Conservation (phyloP, 2,329 filamentous ascomycete genomes). For the Triangularia verruculosa region DNA sequence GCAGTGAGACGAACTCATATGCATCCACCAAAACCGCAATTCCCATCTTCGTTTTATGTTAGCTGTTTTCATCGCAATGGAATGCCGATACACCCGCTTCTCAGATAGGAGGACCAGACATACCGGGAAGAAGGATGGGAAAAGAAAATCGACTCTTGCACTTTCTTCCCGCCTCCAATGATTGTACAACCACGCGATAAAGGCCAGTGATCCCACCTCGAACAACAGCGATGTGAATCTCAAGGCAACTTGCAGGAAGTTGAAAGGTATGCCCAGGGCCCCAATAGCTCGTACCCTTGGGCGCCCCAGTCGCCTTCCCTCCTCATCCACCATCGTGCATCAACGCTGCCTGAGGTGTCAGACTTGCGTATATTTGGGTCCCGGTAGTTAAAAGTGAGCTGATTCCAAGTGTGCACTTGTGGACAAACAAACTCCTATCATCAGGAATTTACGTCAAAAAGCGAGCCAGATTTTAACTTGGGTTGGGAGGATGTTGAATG, state of each 20-base stretch:
- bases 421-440: too few relatives aligned
- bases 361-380: too few relatives aligned
- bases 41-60: conserved; percentile 12
- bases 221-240: conserved; percentile 16
- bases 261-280: conserved; percentile 15
- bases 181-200: conserved; percentile 21
- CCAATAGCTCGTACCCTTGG: background rate
- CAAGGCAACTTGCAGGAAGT: conserved; percentile 15
- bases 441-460: too few relatives aligned
- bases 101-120: background rate
- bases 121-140: conserved; percentile 27
- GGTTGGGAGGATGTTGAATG: too few relatives aligned
- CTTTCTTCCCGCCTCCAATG: conserved; percentile 18
- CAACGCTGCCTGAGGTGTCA: background rate
- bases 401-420: too few relatives aligned
- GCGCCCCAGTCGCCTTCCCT: background rate
- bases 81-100: background rate
- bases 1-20: conserved; percentile 23
- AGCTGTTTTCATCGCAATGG: background rate
- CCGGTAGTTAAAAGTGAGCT: too few relatives aligned
- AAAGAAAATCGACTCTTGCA: conserved; percentile 22
- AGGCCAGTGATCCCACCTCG: conserved; percentile 16
- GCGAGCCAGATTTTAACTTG: too few relatives aligned
- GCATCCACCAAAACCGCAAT: conserved; percentile 15
- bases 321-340: background rate